phyloP scores from a whole-genome alignment of 768 basidiomycete genomes.

The Auricularia sp. region DNA sequence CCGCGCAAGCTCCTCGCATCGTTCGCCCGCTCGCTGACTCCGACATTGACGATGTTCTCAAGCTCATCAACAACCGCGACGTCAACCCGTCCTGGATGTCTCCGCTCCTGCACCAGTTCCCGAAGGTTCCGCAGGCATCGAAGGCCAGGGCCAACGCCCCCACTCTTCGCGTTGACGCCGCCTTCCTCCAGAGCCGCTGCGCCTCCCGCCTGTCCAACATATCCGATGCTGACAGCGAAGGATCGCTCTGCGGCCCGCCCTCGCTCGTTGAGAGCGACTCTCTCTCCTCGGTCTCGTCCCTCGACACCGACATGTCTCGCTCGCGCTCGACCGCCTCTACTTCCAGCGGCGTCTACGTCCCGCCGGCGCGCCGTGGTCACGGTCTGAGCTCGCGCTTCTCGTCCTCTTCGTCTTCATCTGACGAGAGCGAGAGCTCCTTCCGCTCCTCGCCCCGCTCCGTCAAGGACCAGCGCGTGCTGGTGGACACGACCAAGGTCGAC shows the following conservation, averaged over 20 bases:
- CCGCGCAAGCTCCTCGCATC: slow-evolving; percentile 10
- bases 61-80: slow-evolving; percentile 65
- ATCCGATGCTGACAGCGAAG: slow-evolving; percentile 3
- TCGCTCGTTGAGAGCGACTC: slow-evolving; percentile 30
- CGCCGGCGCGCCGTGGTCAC: slow-evolving; percentile 34
- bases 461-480: slow-evolving; percentile 52
- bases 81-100: slow-evolving; percentile 66
- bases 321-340: slow-evolving; percentile 36
- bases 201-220: background rate
- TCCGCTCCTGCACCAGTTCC: slow-evolving; percentile 53
- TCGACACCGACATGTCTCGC: slow-evolving; percentile 44
- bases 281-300: slow-evolving; percentile 47
- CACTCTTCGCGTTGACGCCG: background rate
- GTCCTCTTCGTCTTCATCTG: slow-evolving; percentile 25
- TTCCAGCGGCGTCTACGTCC: slow-evolving; percentile 52
- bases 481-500: slow-evolving; percentile 65
- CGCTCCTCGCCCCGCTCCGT: slow-evolving; percentile 15
- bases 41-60: slow-evolving; percentile 63
- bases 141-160: background rate
- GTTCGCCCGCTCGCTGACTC: slow-evolving; percentile 39
- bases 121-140: slow-evolving; percentile 24
- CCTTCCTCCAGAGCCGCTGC: slow-evolving; percentile 1
- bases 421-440: slow-evolving; percentile 26
- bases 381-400: slow-evolving; percentile 33
- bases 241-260: slow-evolving; percentile 9